Evolutionary conservation across 768 basidiomycete genomes (phyloP), one percentile per base, ranked within the genome.

Genomic region (Neoboletus subvelutipes): DNA sequence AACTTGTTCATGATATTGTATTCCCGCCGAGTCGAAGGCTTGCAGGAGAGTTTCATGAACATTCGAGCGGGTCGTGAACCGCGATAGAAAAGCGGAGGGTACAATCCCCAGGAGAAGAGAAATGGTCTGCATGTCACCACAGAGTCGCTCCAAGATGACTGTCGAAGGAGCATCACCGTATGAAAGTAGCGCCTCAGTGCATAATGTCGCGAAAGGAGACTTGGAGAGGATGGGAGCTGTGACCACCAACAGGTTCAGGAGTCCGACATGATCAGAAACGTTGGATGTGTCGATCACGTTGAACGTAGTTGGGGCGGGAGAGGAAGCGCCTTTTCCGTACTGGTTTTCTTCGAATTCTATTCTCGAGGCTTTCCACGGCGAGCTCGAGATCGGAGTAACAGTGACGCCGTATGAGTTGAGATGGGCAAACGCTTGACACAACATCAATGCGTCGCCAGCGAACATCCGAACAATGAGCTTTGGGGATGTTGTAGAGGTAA

Each of bases 251-350:
- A 72, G 34, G 39, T 72, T 72, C 29, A 73, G 41, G 26, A 72
- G 56, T 5, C 71, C 73, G 5, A 70, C 49, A 39, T 74, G 60
- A 47, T 73, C 71, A 31, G 62, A 61, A 20, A 73, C 11, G 29
- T 73, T 74, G 33, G 73, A 72, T 13, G 71, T 71, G 42, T 72
- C 62, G 37, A 72, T 73, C 40, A 74, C 70, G 26, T 74, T 66
- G 54, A 72, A 74, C 17, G 28, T 54, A 9, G 64, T 62, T 11
- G 71, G 71, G 9, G 73, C 73, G 0, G 60, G 62, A 29, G 51
- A 42, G 17, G 49, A n/a, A 20, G 54, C 52, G 1, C 26, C 43
- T 41, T 54, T 22, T 18, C 60, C 59, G 36, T 73, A 72, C n/a
- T 64, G 56, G 2, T 22, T 46, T 20, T 56, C 59, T 1, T 70